phyloP scores from a whole-genome alignment of 106 monocot genomes.

The Dendrobium catenatum region DNA sequence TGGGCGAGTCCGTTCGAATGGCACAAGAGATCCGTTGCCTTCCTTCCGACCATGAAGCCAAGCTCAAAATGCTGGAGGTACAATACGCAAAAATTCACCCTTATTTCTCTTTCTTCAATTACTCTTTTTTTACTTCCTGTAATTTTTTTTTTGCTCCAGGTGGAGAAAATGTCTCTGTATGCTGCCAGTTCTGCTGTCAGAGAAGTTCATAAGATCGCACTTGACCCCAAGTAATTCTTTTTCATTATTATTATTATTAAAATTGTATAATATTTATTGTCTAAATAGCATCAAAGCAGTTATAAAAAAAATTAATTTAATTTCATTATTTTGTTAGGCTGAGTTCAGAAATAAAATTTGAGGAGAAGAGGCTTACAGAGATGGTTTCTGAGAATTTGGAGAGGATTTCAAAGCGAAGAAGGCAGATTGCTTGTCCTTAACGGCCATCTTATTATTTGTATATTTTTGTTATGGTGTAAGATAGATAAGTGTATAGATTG shows the following conservation, averaged over 20 bases:
- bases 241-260: too few relatives aligned
- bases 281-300: too few relatives aligned
- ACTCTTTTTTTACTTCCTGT: too few relatives aligned
- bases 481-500: too few relatives aligned
- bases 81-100: not conserved
- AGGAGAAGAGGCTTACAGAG: constrained; percentile 63
- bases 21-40: constrained; percentile 86
- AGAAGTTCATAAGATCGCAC: constrained; percentile 77
- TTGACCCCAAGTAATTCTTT: constrained; percentile 64
- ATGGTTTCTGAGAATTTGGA: constrained; percentile 71
- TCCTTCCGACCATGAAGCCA: constrained; percentile 70
- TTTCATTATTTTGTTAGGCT: constrained; percentile 30
- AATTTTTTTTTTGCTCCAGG: constrained; percentile 35
- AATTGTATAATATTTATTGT: too few relatives aligned
- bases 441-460: not conserved
- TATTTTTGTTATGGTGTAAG: not conserved
- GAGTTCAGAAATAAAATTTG: constrained; percentile 45
- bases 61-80: constrained; percentile 89
- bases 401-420: constrained; percentile 39
- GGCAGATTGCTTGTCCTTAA: constrained; percentile 42
- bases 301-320: too few relatives aligned
- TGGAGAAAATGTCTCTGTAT: constrained; percentile 80
- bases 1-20: constrained; percentile 53
- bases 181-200: constrained; percentile 86
- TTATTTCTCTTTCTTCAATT: constrained; percentile 1